Base-by-base conservation (phyloP, 2,329 filamentous ascomycete species). In the Camptophora hylomeconis region DNA sequence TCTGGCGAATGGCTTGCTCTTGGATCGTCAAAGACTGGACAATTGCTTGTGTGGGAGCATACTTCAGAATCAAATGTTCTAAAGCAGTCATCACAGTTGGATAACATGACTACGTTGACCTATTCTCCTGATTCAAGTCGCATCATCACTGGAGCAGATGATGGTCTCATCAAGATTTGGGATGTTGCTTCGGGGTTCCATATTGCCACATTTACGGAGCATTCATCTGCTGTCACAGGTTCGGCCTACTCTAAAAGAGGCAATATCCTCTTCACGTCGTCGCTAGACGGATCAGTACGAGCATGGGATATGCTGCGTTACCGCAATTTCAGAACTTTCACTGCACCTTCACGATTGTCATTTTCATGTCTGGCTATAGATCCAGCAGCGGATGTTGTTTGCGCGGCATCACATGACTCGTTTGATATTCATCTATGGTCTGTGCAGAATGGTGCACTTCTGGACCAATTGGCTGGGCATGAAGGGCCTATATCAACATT, bases 341-440 rank as follows among this genome's bases (percentile, higher is more conserved):
- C 89, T 8, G 87, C 89, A 2, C 86, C 89, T 0, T 86, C 82
- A 17, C 69, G 87, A 31, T 61, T 95, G 15, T 92, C 86, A 0
- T 98, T 95, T 57, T 87, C 84, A 10, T 92, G 81, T 33, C 69
- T 98, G 52, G 84, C 89, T 1, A 84, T 95, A n/a, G 92, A 98
- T 43, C 86, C 89, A 0, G 93, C 84, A 40, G 89, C 89, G 30
- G 92, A 98, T 54, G 81, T 98, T 6, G 80, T 98, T 3, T 92
- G 87, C 35, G 89, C 89, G 7, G 89, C 87, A 2, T 95, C 87
- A 2, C 67, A 92, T 10, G 89, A 98, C 52, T 93, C 86, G 4
- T 95, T 94, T 42, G 87, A 95, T 48, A 82, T 98, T 28, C 86
- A 98, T 56, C 80, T 98, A 38, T 98, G 89, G 89, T 94, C 83